phyloP scores from a whole-genome alignment of 2,329 filamentous ascomycete species.

The Cercospora canescens region DNA sequence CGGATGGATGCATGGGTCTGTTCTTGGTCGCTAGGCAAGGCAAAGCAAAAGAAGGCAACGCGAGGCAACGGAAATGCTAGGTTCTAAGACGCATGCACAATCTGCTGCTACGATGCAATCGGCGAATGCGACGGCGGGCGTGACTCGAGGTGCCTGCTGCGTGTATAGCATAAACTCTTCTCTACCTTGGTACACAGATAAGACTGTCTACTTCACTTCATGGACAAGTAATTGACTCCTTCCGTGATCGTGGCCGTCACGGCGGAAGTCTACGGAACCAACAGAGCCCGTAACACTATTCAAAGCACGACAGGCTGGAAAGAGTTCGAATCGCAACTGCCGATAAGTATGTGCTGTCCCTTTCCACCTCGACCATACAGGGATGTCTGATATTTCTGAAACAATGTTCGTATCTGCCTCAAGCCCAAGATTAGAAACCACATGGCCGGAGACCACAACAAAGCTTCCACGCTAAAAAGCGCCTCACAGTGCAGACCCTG shows the following conservation, averaged over 20 bases:
- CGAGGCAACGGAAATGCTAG: background rate
- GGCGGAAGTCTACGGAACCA: too few relatives aligned
- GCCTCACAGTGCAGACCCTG: background rate
- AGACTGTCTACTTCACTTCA: background rate
- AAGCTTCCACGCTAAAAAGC: background rate
- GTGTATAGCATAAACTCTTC: constrained; percentile 6
- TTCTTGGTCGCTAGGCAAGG: background rate
- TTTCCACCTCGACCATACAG: background rate
- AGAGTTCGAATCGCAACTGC: background rate
- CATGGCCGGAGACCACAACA: background rate
- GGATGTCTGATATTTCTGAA: background rate
- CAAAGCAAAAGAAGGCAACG: background rate
- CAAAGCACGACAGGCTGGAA: too few relatives aligned
- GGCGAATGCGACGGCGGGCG: background rate
- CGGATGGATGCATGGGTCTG: background rate
- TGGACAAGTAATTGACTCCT: background rate
- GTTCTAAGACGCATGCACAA: background rate
- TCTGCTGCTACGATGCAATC: background rate
- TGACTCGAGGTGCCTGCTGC: background rate
- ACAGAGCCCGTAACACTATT: too few relatives aligned
- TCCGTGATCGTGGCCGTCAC: too few relatives aligned
- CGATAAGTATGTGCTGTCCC: background rate
- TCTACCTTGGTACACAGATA: background rate
- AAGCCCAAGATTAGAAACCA: background rate
- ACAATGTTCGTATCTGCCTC: background rate